Base-by-base conservation (phyloP, 768 basidiomycete species). In the Fomitopsis serialis region DNA sequence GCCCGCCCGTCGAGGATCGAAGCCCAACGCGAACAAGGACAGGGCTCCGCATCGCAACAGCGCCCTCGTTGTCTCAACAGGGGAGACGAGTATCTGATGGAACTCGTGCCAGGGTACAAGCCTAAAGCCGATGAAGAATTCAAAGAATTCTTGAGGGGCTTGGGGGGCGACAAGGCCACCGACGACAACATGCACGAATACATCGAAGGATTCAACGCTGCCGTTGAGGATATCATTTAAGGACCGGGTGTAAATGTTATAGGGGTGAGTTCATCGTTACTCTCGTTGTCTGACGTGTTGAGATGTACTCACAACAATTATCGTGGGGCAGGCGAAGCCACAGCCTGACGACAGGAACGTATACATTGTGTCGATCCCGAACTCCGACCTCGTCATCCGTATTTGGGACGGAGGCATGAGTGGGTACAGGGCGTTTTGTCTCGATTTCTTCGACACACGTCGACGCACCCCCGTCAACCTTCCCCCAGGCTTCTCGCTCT, bases 321-420 rank as follows among this genome's bases (percentile, higher is more conserved):
- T 25, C 15, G 37, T 19, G 10, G 10, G 19, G 13, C 32, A 36
- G 48, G 22, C 35, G n/a, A 42, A 50, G 49, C 49, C 49, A 10
- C 29, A 19, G n/a, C 48, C 48, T 21, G 48, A 48, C 48, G 48
- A 48, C 48, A 34, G 21, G 7, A 17, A 48, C 21, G n/a, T 48
- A 7, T 21, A 48, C 48, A 37, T 36, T n/a, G n/a, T 12, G 48
- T 35, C 32, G 15, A 50, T 50, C 49, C 49, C 49, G 6, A n/a
- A 42, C 49, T 40, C 49, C 10, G 36, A 24, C 23, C 24, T 42
- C n/a, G 37, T 27, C 8, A 42, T 42, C 49, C 49, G 49, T 19
- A 50, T 50, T 34, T 50, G 50, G 50, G 50, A 52, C 21, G 50
- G 50, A 17, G 50, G 50, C 21, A 52, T 52, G 50, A 42, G 12